Evolutionary conservation across 1,139 yeast species (phyloP), one percentile per base, ranked within the genome.

Genomic region (Magnusiomyces suaveolens): DNA sequence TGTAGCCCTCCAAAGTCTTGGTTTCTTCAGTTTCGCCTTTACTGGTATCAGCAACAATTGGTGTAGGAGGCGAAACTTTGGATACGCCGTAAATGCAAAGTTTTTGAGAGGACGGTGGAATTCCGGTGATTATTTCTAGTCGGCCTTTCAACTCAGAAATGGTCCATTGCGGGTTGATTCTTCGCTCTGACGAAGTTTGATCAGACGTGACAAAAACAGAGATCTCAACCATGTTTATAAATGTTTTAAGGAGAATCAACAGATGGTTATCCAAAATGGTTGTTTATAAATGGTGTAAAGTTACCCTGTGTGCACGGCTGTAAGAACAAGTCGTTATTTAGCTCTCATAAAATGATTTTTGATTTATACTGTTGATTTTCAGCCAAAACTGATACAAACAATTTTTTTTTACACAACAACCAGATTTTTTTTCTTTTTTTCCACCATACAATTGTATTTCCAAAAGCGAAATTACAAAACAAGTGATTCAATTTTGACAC

Each of bases 71-170:
- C 12, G 65, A 62, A n/a, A 46, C 23, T 18, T 18, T 29, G 20
- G 49, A 66, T 1, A 73, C 63, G 1, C 77, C 74, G 61, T 78
- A 81, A 53, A 81, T 68, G 51, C 73, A 75, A 26, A 87, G 69
- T 25, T 71, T 69, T 67, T 87, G 95, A 59, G 67, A 72, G 25
- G 65, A 56, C 0, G 88, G 87, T 3, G 83, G 80, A 47, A 90
- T 80, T 1, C 97, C 97, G 0, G 96, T 88, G 57, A 87, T 78
- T 25, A 75, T 76, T 64, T 87, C 94, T 21, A 89, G 68, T 58
- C 79, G 76, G 43, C 72, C 64, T 61, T 83, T 80, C 56, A 89
- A 73, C 60, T 81, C 73, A 2, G 68, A 68, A 39, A 87, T 59
- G 0, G 79, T 69, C 88, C 95, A 85, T 50, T 75, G 76, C 0